Evolutionary conservation across 257 asterid genomes (phyloP).

Genomic region (Primulina huaijiensis): DNA sequence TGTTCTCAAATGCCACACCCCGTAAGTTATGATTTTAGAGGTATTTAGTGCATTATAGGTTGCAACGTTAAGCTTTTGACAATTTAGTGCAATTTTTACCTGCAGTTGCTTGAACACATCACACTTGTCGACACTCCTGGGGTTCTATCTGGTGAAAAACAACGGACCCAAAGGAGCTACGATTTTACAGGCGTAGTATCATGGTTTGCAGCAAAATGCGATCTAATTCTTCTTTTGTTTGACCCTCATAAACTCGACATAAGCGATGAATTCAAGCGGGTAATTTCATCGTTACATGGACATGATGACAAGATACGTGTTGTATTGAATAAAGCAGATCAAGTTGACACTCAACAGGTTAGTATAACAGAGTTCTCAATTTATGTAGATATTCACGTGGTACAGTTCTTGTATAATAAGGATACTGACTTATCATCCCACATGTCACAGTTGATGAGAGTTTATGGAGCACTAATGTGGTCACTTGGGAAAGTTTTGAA

Average conservation of each 20-base stretch:
- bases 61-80: not conserved
- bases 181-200: slow-evolving; percentile 97
- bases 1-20: slow-evolving; percentile 61
- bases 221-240: slow-evolving; percentile 78
- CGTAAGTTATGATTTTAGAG: slow-evolving; percentile 28
- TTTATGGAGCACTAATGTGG: slow-evolving; percentile 99
- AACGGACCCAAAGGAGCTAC: slow-evolving; percentile 85
- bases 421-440: not conserved
- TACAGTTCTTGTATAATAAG: not conserved
- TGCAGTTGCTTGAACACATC: slow-evolving; percentile 76
- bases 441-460: slow-evolving; percentile 77
- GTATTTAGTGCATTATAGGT: not conserved
- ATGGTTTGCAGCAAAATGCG: slow-evolving; percentile 98
- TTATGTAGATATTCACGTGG: slow-evolving; percentile 4
- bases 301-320: slow-evolving; percentile 96
- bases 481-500: slow-evolving; percentile 93
- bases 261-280: slow-evolving; percentile 92
- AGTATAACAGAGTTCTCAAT: slow-evolving; percentile 20
- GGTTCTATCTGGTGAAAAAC: slow-evolving; percentile 96
- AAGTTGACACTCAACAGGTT: slow-evolving; percentile 95
- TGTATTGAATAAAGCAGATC: slow-evolving; percentile 91
- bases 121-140: slow-evolving; percentile 98
- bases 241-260: slow-evolving; percentile 98
- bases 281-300: slow-evolving; percentile 84
- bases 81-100: slow-evolving; percentile 22